phyloP scores from a whole-genome alignment of 371 early-diverging fungal species.

The Apophysomyces sp. region DNA sequence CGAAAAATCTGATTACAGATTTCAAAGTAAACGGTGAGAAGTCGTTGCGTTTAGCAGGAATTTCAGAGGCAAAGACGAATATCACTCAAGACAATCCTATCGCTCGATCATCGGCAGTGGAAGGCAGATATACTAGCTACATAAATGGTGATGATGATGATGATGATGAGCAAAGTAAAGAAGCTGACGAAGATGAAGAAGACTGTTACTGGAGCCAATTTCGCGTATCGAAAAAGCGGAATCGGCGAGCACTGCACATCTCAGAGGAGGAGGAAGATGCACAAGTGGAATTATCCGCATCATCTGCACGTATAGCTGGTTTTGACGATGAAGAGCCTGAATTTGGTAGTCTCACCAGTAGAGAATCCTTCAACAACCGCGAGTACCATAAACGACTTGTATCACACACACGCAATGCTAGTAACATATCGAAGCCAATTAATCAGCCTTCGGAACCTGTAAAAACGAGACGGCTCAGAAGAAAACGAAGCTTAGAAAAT shows the following conservation, averaged over 20 bases:
- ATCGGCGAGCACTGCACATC: not conserved
- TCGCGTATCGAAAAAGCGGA: not conserved
- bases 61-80: not conserved
- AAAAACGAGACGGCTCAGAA: not conserved
- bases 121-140: not conserved
- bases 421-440: not conserved
- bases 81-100: not conserved
- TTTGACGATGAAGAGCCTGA: not conserved
- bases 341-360: not conserved
- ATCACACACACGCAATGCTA: not conserved
- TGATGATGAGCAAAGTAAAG: too few relatives aligned
- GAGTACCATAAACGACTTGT: not conserved
- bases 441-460: too few relatives aligned
- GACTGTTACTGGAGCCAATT: not conserved
- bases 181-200: not conserved
- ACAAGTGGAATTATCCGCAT: constrained; percentile 13
- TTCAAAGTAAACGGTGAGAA: not conserved
- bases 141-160: too few relatives aligned
- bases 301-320: not conserved
- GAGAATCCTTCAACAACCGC: too few relatives aligned
- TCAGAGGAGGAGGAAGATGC: constrained; percentile 25
- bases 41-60: not conserved
- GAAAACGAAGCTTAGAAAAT: not conserved
- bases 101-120: not conserved
- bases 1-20: not conserved